Evolutionary conservation across 257 asterid species (phyloP).

Genomic region (Solanum sparsipilum): DNA sequence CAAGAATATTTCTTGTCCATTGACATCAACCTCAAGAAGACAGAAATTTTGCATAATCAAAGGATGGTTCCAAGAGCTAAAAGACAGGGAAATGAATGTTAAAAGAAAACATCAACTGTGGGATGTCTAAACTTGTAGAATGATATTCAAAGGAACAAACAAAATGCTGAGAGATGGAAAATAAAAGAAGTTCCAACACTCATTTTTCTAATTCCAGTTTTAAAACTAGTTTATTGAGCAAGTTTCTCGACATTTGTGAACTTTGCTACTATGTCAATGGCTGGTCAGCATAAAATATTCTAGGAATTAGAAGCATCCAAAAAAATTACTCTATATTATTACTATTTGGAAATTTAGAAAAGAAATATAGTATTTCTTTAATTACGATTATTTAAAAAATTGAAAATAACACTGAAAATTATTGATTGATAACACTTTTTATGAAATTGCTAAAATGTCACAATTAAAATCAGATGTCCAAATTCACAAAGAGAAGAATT

Average conservation of each 20-base stretch:
- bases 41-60: slow-evolving; percentile 18
- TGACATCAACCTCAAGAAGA: slow-evolving; percentile 51
- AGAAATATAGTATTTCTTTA: not conserved
- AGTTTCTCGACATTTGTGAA: not conserved
- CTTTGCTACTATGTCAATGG: slow-evolving; percentile 1
- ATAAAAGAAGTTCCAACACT: not conserved
- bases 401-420: too few relatives aligned
- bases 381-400: not conserved
- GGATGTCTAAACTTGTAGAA: not conserved
- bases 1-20: slow-evolving; percentile 47
- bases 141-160: not conserved
- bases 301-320: slow-evolving; percentile 30
- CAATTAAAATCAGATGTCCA: not conserved
- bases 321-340: not conserved
- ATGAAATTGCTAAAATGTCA: not conserved
- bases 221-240: not conserved
- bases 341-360: not conserved
- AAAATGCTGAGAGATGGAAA: not conserved
- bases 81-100: not conserved
- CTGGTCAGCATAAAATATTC: slow-evolving; percentile 12
- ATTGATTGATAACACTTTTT: not conserved
- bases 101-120: not conserved
- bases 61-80: not conserved
- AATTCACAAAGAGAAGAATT: not conserved
- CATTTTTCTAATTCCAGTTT: not conserved